Percentiles rank a stretch among this genome's conserved stretches.
phyloP scores from a whole-genome alignment of 208 protist genomes.

The Trypanosoma platydactyli region DNA sequence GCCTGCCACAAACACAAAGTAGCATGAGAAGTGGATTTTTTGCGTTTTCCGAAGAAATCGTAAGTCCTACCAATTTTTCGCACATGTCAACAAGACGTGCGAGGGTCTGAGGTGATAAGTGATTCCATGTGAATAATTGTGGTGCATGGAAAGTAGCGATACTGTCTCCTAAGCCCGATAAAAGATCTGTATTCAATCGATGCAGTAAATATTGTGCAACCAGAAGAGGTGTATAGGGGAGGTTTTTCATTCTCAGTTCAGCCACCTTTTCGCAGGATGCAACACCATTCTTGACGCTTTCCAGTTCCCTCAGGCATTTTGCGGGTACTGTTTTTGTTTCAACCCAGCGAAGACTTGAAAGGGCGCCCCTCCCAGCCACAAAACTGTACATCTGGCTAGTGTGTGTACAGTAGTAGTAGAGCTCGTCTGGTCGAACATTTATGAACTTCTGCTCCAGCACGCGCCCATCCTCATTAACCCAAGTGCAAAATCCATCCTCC shows the following conservation, averaged over 20 bases:
- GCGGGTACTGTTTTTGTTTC: slow-evolving; percentile 20
- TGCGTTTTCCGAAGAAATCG: slow-evolving; percentile 8
- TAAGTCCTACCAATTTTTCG: slow-evolving; percentile 9
- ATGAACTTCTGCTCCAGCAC: slow-evolving; percentile 70
- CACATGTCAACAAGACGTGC: slow-evolving; percentile 33
- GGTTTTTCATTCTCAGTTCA: slow-evolving; percentile 1
- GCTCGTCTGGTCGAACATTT: slow-evolving; percentile 36
- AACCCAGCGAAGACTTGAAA: slow-evolving; percentile 29
- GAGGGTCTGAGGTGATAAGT: slow-evolving; percentile 26
- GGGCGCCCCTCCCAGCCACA: slow-evolving; percentile 17
- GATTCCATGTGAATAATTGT: slow-evolving; percentile 26
- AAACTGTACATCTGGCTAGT: slow-evolving; percentile 36
- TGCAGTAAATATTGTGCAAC: slow-evolving; percentile 34
- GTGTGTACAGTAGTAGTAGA: slow-evolving; percentile 48
- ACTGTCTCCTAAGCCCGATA: slow-evolving; percentile 4
- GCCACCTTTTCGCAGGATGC: slow-evolving; percentile 14
- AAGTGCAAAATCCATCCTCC: slow-evolving; percentile 73
- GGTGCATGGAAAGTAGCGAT: slow-evolving; percentile 8
- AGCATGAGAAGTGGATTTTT: slow-evolving; percentile 41
- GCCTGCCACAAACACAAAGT: slow-evolving; percentile 61
- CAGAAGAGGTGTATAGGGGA: slow-evolving; percentile 9
- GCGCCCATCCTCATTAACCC: slow-evolving; percentile 57
- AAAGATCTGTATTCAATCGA: slow-evolving; percentile 27
- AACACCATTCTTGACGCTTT: slow-evolving; percentile 19
- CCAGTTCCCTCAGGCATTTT: slow-evolving; percentile 16